Base-by-base conservation (phyloP, 2,329 filamentous ascomycete species). In the Thielaviopsis punctulata region DNA sequence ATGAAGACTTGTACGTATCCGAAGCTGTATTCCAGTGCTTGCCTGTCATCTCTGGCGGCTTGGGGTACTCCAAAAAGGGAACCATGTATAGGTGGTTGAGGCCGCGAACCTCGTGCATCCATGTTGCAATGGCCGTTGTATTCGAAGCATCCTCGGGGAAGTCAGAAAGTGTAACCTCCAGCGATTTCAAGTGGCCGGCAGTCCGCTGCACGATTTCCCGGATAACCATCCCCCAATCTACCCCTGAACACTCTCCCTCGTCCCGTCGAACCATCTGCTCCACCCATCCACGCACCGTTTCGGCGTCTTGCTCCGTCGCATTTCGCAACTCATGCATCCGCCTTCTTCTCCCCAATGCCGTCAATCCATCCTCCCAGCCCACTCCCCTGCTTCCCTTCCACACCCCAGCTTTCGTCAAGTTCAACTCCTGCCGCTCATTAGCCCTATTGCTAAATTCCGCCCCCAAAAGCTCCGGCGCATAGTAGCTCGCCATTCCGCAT, bases 1-100 rank as follows among this genome's bases (percentile, higher is more conserved):
- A 63, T 3, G 69, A 68, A 23, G 61, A 58, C 24, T 62, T 59
- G 52, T 65, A 70, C 0, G 66, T 55, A 4, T 55, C 54, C 7
- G 68, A 66, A 5, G 59, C 53, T 2, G 58, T 54, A 7, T 49
- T 56, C 63, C 69, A 72, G 4, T 62, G 56, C 10, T n/a, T 8
- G 13, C 13, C 39, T 10, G 56, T 48, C 5, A 57, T 41, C 9
- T 52, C 52, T 2, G 45, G 47, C 12, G 47, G 39, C 13, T 54
- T 18, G 1, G 71, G 71, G 54, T 72, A 74, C 55, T 71, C 64
- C 24, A 73, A 60, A 55, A 66, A 72, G 2, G 66, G 65, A 8
- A 73, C 63, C 48, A 71, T 59, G 49, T 71, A 66, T 55, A 64
- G 62, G 56, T 73, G 70, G 23, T 64, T 68, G 43, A 66, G 60